phyloP scores from a whole-genome alignment of 2,329 filamentous ascomycete genomes.

The Davidsoniella neocaledoniae region DNA sequence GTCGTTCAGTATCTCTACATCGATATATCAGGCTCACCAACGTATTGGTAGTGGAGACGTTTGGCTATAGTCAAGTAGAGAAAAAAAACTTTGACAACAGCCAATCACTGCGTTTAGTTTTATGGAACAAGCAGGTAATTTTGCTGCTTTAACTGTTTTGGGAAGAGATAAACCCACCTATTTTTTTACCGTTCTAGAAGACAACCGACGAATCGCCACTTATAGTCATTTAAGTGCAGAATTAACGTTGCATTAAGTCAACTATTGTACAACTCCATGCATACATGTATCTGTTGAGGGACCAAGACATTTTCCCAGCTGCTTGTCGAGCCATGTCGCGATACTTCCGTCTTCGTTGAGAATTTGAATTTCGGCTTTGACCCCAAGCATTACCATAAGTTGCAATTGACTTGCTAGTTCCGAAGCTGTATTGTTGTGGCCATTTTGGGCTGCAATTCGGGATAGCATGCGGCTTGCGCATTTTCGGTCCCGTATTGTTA shows the following conservation, averaged over 20 bases:
- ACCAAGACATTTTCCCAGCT: no score
- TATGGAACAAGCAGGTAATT: constrained; percentile 4
- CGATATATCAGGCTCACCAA: neutral
- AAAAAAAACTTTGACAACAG: constrained; percentile 5
- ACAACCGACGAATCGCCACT: no score
- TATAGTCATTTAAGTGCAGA: neutral
- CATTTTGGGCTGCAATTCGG: constrained; percentile 14
- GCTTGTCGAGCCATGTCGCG: constrained; percentile 30
- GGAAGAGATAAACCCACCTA: no score
- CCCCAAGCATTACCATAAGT: constrained; percentile 53
- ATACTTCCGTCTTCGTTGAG: constrained; percentile 40
- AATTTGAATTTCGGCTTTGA: constrained; percentile 65
- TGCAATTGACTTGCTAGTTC: constrained; percentile 39
- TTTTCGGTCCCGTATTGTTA: constrained; percentile 40
- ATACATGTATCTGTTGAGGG: neutral
- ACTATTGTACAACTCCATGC: no score
- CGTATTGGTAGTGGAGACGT: neutral
- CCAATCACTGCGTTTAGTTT: constrained; percentile 8
- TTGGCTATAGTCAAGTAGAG: neutral
- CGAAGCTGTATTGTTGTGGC: no score
- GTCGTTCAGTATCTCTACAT: neutral
- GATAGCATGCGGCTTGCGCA: constrained; percentile 38
- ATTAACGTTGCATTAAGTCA: no score
- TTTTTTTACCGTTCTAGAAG: no score
- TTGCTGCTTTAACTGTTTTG: no score